phyloP scores from a whole-genome alignment of 495 filamentous ascomycete genomes.

The Neurospora terricola region DNA sequence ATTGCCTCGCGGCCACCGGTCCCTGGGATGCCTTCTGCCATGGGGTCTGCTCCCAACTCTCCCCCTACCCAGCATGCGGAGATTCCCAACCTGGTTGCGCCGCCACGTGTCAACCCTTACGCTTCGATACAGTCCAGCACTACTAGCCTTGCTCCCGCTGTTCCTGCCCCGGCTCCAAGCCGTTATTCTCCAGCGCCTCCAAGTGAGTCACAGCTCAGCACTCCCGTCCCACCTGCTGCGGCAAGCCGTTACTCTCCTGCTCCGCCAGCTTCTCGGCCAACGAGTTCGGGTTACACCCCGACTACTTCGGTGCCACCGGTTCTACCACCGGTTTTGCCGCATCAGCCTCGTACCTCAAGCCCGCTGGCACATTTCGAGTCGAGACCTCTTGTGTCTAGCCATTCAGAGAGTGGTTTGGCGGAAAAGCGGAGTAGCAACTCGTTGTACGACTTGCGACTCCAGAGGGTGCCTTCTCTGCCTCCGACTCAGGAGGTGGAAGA shows the following conservation, averaged over 20 bases:
- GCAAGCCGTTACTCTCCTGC: conserved; percentile 45
- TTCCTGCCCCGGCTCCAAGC: conserved; percentile 26
- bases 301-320: conserved; percentile 31
- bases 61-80: conserved; percentile 16
- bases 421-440: conserved; percentile 38
- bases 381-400: conserved; percentile 19
- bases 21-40: conserved; percentile 13
- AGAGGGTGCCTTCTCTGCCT: conserved; percentile 38
- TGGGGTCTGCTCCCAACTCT: not conserved
- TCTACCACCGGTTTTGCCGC: conserved; percentile 53
- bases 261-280: conserved; percentile 28
- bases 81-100: conserved; percentile 36
- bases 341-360: conserved; percentile 78
- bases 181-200: conserved; percentile 56
- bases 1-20: conserved; percentile 5
- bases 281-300: conserved; percentile 31
- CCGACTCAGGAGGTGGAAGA: conserved; percentile 45
- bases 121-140: conserved; percentile 34
- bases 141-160: conserved; percentile 30
- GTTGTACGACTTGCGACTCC: conserved; percentile 34
- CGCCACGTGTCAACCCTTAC: conserved; percentile 56
- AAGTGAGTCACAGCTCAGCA: conserved; percentile 25
- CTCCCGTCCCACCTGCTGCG: conserved; percentile 27
- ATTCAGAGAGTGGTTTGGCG: conserved; percentile 23
- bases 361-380: conserved; percentile 61